A percentile compares a stretch with the other conserved stretches of the same genome.
Conservation (phyloP, 257 asterid genomes). For the Ligustrum vulgare region DNA sequence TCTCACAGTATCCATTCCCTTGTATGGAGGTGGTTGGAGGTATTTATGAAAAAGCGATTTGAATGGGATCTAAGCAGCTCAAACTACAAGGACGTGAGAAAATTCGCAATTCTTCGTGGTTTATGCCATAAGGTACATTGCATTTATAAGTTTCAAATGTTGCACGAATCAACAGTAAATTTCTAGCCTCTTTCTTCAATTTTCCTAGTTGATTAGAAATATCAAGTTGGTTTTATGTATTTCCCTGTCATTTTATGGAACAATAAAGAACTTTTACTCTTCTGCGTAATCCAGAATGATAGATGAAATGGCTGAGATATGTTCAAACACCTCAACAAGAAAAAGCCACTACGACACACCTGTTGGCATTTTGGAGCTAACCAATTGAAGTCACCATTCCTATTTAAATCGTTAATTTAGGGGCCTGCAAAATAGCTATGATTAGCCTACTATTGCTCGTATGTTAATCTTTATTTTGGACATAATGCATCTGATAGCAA, state of each 20-base stretch:
- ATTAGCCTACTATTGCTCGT: not conserved
- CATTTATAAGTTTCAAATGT: constrained; percentile 22
- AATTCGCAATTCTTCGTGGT: constrained; percentile 89
- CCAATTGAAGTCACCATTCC: not conserved
- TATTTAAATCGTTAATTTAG: not conserved
- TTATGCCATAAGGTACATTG: constrained; percentile 81
- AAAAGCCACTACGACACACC: not conserved
- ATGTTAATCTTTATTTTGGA: not conserved
- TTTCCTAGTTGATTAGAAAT: not conserved
- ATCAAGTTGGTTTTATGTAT: not conserved
- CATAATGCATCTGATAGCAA: not conserved
- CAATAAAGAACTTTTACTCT: not conserved
- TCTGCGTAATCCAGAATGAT: not conserved
- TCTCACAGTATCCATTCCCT: constrained; percentile 61
- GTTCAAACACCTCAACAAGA: not conserved
- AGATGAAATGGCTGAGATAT: not conserved
- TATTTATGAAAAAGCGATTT: constrained; percentile 77
- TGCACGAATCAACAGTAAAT: not conserved
- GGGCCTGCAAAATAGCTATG: not conserved
- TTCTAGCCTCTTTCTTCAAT: not conserved
- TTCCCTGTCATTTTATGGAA: not conserved
- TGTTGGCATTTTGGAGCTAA: not conserved
- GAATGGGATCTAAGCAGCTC: constrained; percentile 72
- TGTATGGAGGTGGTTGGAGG: constrained; percentile 89
- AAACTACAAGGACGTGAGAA: constrained; percentile 71